phyloP scores from a whole-genome alignment of 306 rosid species.

The Rosa persica region DNA sequence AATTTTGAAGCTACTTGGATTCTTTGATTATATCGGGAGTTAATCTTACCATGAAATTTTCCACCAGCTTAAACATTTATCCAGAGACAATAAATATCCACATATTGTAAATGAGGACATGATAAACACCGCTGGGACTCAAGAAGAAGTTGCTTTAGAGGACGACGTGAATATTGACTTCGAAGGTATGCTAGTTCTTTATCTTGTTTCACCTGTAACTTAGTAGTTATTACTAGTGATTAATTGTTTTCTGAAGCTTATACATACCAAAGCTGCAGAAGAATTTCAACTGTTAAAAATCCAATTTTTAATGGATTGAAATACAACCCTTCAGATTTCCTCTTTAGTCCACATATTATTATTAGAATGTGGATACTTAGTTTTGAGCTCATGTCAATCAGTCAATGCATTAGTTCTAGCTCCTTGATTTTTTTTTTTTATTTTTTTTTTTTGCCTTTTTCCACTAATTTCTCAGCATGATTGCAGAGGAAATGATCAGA shows the following conservation, averaged over 20 bases:
- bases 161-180: constrained; percentile 38
- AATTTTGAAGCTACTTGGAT: constrained; percentile 19
- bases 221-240: not conserved
- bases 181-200: constrained; percentile 52
- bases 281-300: not conserved
- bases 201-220: not conserved
- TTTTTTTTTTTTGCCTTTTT: not conserved
- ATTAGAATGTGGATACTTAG: not conserved
- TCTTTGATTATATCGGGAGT: constrained; percentile 18
- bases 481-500: constrained; percentile 77
- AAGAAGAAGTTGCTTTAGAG: constrained; percentile 35
- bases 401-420: not conserved
- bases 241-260: not conserved
- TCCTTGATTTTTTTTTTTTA: not conserved
- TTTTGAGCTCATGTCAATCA: not conserved
- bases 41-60: constrained; percentile 25
- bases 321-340: not conserved
- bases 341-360: not conserved
- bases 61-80: constrained; percentile 46
- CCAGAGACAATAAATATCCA: constrained; percentile 52
- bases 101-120: constrained; percentile 64
- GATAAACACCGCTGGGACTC: constrained; percentile 27
- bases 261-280: constrained; percentile 1
- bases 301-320: not conserved
- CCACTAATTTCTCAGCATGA: constrained; percentile 10